Percentiles rank a stretch among this genome's conserved stretches.
Conservation (phyloP, 2,329 filamentous ascomycete species). For the Aspergillus aculeatus region DNA sequence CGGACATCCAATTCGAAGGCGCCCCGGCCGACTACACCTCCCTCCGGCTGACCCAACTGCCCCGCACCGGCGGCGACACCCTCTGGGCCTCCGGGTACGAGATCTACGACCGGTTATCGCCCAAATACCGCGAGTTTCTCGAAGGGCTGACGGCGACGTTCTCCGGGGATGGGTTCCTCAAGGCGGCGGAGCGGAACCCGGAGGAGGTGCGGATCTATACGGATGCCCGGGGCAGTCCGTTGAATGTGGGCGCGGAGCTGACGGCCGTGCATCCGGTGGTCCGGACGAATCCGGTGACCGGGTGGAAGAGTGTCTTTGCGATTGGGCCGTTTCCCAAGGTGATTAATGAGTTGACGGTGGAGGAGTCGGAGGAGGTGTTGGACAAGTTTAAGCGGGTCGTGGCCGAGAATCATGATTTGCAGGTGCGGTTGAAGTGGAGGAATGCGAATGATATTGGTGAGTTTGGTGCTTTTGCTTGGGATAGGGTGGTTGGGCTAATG, state of each 20-base stretch:
- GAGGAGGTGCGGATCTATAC: slow-evolving; percentile 28
- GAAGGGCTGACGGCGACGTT: slow-evolving; percentile 42
- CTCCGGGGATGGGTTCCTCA: slow-evolving; percentile 31
- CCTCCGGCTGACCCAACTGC: slow-evolving; percentile 57
- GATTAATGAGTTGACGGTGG: slow-evolving; percentile 47
- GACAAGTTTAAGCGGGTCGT: slow-evolving; percentile 46
- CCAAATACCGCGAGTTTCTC: slow-evolving; percentile 40
- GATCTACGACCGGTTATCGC: slow-evolving; percentile 43
- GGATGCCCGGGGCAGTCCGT: slow-evolving; percentile 49
- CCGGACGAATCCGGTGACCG: slow-evolving; percentile 63
- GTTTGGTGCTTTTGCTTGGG: slow-evolving; percentile 8
- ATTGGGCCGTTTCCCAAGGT: slow-evolving; percentile 37
- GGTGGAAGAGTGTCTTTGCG: slow-evolving; percentile 59
- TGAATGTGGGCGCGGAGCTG: slow-evolving; percentile 56
- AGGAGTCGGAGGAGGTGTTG: slow-evolving; percentile 45
- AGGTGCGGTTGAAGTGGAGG: slow-evolving; percentile 51
- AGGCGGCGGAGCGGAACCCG: slow-evolving; percentile 29
- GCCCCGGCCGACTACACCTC: slow-evolving; percentile 63
- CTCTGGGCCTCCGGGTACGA: slow-evolving; percentile 67
- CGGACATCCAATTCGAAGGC: slow-evolving; percentile 65
- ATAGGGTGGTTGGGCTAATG: slow-evolving; percentile 30
- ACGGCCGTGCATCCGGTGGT: slow-evolving; percentile 56
- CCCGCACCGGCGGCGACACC: slow-evolving; percentile 59
- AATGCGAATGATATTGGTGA: slow-evolving; percentile 49
- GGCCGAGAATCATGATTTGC: slow-evolving; percentile 52